Conservation (phyloP, 2,329 filamentous ascomycete species). For the Graphilbum sp. region DNA sequence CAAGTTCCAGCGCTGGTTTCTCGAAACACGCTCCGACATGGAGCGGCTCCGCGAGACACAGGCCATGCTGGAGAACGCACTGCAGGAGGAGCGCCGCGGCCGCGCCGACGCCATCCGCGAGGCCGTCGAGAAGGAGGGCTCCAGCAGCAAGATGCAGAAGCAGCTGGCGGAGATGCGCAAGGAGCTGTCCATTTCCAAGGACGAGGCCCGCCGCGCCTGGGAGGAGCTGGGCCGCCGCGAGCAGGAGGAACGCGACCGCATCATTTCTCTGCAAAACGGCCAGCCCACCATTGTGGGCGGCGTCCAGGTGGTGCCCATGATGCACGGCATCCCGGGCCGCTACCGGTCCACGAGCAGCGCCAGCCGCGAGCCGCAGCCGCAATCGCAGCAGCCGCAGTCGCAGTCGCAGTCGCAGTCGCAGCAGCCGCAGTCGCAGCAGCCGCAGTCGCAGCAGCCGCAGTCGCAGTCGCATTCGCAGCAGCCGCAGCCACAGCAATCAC, state of each 20-base stretch:
- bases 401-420: background rate
- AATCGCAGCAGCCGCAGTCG: background rate
- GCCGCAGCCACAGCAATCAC: too few species aligned
- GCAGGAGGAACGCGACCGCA: conserved; percentile 81
- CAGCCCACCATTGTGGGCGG: conserved; percentile 81
- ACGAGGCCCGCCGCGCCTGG: conserved; percentile 90
- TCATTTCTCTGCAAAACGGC: conserved; percentile 69
- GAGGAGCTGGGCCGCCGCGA: conserved; percentile 88
- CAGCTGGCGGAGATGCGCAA: conserved; percentile 80
- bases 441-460: conserved; percentile 16
- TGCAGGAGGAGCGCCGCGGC: conserved; percentile 59
- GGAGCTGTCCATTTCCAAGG: conserved; percentile 86
- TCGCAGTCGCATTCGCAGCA: conserved; percentile 23
- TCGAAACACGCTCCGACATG: conserved; percentile 77
- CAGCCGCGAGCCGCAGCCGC: conserved; percentile 15
- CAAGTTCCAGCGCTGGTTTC: conserved; percentile 98
- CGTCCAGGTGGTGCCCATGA: conserved; percentile 91
- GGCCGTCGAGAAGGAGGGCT: conserved; percentile 49
- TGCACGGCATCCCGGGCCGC: conserved; percentile 47
- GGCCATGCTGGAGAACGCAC: conserved; percentile 57
- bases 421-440: background rate
- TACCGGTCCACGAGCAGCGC: conserved; percentile 23
- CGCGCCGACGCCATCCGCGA: conserved; percentile 51
- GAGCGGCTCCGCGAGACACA: conserved; percentile 73
- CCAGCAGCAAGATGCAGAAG: conserved; percentile 55